A percentile compares a stretch with the other conserved stretches of the same genome.
Evolutionary conservation across 2,329 filamentous ascomycete species (phyloP).

Genomic region (Xylariaceae sp.): DNA sequence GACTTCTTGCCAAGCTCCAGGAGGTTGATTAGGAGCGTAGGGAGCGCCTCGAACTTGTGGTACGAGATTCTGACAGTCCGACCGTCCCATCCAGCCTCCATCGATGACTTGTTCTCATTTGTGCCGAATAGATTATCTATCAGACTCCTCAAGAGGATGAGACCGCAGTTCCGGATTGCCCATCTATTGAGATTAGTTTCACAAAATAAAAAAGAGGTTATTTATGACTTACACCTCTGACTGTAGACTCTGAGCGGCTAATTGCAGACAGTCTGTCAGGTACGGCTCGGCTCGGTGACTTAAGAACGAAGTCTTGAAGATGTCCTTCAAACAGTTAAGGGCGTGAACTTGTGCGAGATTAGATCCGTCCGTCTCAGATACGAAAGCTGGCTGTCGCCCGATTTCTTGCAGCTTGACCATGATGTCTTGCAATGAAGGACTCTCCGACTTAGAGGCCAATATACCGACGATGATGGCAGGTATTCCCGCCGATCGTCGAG

Average conservation of each 20-base stretch:
- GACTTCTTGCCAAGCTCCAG: constrained; percentile 49
- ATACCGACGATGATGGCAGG: constrained; percentile 82
- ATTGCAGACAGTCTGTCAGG: constrained; percentile 65
- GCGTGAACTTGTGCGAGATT: constrained; percentile 89
- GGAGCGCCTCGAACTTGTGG: constrained; percentile 61
- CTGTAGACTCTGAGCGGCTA: constrained; percentile 75
- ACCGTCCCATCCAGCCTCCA: constrained; percentile 59
- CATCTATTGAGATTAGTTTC: constrained; percentile 49
- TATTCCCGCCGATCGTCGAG: constrained; percentile 84
- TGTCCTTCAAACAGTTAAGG: constrained; percentile 86
- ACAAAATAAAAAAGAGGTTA: background rate
- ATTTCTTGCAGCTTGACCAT: constrained; percentile 59
- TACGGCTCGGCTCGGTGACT: constrained; percentile 67
- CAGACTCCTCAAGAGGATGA: constrained; percentile 81
- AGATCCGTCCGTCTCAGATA: constrained; percentile 54
- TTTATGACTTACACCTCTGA: constrained; percentile 60
- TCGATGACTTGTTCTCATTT: constrained; percentile 61
- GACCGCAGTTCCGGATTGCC: constrained; percentile 89
- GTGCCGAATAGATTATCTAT: constrained; percentile 75
- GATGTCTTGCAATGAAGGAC: constrained; percentile 58
- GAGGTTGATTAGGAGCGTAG: constrained; percentile 58
- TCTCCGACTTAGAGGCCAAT: constrained; percentile 57
- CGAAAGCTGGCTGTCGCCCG: constrained; percentile 47
- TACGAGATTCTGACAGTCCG: constrained; percentile 62
- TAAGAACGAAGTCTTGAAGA: constrained; percentile 78